Evolutionary conservation across 2,329 filamentous ascomycete species (phyloP).

Genomic region (Cercospora nicotianae): DNA sequence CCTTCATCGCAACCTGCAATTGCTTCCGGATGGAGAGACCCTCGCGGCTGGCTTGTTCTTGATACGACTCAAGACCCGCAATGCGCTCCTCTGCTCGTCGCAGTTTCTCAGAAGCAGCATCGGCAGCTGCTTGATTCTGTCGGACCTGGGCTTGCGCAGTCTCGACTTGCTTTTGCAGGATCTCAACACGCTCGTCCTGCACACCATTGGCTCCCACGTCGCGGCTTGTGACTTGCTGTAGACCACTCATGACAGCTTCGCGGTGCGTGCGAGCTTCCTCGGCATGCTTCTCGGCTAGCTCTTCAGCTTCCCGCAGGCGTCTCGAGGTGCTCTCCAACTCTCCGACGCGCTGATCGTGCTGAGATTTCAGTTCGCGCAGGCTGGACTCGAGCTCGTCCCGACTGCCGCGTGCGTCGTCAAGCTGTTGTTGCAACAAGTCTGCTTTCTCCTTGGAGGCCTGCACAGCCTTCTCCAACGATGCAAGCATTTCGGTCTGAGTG

Average conservation of each 20-base stretch:
- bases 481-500: constrained; percentile 70
- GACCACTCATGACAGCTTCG: constrained; percentile 74
- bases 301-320: constrained; percentile 79
- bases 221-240: constrained; percentile 69
- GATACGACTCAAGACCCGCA: constrained; percentile 92
- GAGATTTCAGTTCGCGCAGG: constrained; percentile 71
- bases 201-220: constrained; percentile 48
- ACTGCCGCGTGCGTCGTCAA: constrained; percentile 77
- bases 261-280: constrained; percentile 85
- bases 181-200: constrained; percentile 65
- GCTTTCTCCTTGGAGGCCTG: constrained; percentile 76
- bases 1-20: constrained; percentile 78
- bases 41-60: constrained; percentile 94
- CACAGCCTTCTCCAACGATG: constrained; percentile 74
- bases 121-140: constrained; percentile 86
- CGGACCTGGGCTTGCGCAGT: constrained; percentile 76
- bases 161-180: constrained; percentile 77
- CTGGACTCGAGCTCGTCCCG: constrained; percentile 75
- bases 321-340: constrained; percentile 75
- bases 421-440: constrained; percentile 71
- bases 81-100: constrained; percentile 94
- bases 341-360: constrained; percentile 76
- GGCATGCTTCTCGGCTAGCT: constrained; percentile 82
- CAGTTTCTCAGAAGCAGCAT: constrained; percentile 82
- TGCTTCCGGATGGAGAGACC: constrained; percentile 87